Conservation (phyloP, 176 grass and related monocot species). For the Pontederia crassipes region DNA sequence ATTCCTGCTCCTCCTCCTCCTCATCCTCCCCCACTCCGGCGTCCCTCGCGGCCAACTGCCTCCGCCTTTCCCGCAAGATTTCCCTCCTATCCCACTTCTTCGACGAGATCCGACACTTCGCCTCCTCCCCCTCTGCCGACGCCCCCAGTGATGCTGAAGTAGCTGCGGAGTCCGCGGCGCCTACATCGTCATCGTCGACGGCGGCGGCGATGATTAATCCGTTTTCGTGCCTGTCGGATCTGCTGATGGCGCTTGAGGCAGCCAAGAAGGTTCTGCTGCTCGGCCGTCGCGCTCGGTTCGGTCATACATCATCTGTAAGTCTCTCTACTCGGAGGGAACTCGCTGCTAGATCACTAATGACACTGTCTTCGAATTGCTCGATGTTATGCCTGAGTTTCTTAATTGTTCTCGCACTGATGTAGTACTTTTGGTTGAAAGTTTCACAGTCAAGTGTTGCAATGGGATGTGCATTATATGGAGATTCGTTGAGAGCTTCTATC, state of each 20-base stretch:
- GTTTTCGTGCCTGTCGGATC: slow-evolving; percentile 30
- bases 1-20: too few species aligned
- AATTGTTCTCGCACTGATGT: too few species aligned
- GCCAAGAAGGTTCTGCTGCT: slow-evolving; percentile 55
- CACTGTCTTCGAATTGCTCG: too few species aligned
- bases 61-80: slow-evolving; percentile 67
- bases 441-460: too few species aligned
- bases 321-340: slow-evolving; percentile 28
- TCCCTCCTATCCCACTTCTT: slow-evolving; percentile 76
- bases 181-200: slow-evolving; percentile 4
- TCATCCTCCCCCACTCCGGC: slow-evolving; percentile 14
- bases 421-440: too few species aligned
- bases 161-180: slow-evolving; percentile 15
- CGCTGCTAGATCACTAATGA: slow-evolving; percentile 1
- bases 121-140: slow-evolving; percentile 9
- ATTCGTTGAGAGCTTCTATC: too few species aligned
- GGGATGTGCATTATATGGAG: too few species aligned
- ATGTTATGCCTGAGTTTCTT: too few species aligned
- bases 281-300: slow-evolving; percentile 9
- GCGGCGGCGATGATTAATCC: neutral
- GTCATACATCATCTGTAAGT: slow-evolving; percentile 32
- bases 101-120: slow-evolving; percentile 46
- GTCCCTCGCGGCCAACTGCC: slow-evolving; percentile 56
- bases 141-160: neutral
- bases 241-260: slow-evolving; percentile 50